Evolutionary conservation across 805 yeast genomes (phyloP).

Genomic region (Schizosaccharomyces cryophilus): DNA sequence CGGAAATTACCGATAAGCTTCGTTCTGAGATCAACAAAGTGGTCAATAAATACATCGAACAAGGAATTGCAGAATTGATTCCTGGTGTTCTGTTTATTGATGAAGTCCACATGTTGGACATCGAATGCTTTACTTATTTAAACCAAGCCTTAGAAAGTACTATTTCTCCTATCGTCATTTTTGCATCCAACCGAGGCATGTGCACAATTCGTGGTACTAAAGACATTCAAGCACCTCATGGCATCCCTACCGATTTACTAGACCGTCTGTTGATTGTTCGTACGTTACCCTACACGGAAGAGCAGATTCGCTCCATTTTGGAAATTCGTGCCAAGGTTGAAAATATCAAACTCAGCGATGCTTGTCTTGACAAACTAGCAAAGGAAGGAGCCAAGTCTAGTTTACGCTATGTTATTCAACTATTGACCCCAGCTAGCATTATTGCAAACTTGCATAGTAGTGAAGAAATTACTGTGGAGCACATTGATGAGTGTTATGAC

Average conservation of each 20-base stretch:
- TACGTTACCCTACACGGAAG: conserved; percentile 66
- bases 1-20: conserved; percentile 88
- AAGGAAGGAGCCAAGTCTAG: conserved; percentile 52
- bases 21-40: conserved; percentile 86
- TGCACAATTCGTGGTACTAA: conserved; percentile 77
- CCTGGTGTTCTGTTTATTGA: conserved; percentile 97
- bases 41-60: conserved; percentile 85
- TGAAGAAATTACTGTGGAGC: conserved; percentile 37
- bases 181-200: conserved; percentile 89
- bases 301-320: conserved; percentile 61
- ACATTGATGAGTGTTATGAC: conserved; percentile 60
- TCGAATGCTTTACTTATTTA: conserved; percentile 85
- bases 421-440: conserved; percentile 73
- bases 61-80: conserved; percentile 89
- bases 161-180: conserved; percentile 81
- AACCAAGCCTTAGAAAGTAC: conserved; percentile 81
- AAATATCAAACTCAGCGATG: conserved; percentile 34
- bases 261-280: conserved; percentile 80
- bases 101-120: conserved; percentile 94
- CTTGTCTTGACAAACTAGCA: conserved; percentile 56
- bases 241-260: conserved; percentile 81
- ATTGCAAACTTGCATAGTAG: conserved; percentile 54
- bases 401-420: conserved; percentile 73
- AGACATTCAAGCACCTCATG: conserved; percentile 74
- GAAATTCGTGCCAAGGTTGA: conserved; percentile 65